Evolutionary conservation across 2,329 filamentous ascomycete genomes (phyloP), one percentile per base, ranked within the genome.

Genomic region (Xylariaceae sp.): DNA sequence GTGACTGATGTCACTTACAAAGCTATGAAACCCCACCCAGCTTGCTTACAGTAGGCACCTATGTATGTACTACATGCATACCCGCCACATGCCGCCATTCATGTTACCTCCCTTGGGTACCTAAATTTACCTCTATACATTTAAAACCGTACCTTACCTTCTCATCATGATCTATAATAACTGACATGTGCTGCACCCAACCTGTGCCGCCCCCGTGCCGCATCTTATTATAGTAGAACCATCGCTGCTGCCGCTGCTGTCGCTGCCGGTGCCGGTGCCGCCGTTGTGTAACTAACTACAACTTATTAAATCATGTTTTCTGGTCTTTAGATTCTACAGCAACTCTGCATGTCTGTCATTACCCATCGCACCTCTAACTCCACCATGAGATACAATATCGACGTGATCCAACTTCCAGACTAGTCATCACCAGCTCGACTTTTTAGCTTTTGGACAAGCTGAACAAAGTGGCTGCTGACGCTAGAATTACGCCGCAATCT

Each of bases 161-260:
- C n/a, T 47, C 7, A 3, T 6, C 11, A n/a, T 28, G 16, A 36
- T 37, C 23, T 39, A 17, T 24, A 26, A 23, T 21, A 8, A 6
- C 33, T 37, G 34, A 28, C 36, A 51, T 37, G 40, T 29, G 39
- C 31, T 41, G 40, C 31, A 39, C 49, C 40, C 26, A 34, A n/a
- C n/a, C n/a, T n/a, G n/a, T n/a, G n/a, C n/a, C n/a, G n/a, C 33
- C 36, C 37, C 49, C 14, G 40, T 53, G 49, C 49, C 44, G 31
- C 37, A 53, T 57, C 55, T 46, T 41, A 31, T 53, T 49, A 58
- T 53, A 54, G 31, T n/a, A n/a, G n/a, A n/a, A n/a, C n/a, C n/a
- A n/a, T n/a, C n/a, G n/a, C n/a, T n/a, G n/a, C n/a, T n/a, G n/a
- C n/a, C n/a, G n/a, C n/a, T n/a, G n/a, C n/a, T n/a, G n/a, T n/a